These are phyloP conservation scores for Solanum okadae DNA, from an alignment of 257 asterid species.

Conservation along the genomic window DNA sequence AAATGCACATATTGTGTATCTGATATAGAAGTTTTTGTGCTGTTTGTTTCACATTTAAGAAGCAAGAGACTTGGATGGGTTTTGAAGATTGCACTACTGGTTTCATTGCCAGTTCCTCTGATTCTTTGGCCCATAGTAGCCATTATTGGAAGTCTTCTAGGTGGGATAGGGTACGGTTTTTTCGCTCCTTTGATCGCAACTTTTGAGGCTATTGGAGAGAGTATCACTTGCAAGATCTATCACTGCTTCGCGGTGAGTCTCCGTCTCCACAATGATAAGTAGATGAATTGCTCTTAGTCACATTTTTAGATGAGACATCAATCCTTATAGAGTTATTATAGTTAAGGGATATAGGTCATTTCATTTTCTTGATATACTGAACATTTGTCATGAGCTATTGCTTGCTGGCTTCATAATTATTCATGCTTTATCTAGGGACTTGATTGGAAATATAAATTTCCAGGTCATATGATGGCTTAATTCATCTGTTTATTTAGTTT, in stretches of 20 bases:
- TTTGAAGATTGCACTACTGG: conserved; percentile 42
- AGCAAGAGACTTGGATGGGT: conserved; percentile 72
- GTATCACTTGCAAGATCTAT: conserved; percentile 40
- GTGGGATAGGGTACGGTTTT: conserved; percentile 71
- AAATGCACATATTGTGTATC: neutral
- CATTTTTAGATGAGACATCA: neutral
- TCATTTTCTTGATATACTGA: neutral
- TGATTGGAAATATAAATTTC: neutral
- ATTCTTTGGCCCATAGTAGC: conserved; percentile 54
- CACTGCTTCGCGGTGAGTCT: conserved; percentile 68
- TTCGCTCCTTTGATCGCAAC: conserved; percentile 81
- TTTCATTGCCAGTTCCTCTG: conserved; percentile 51
- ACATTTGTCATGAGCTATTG: neutral
- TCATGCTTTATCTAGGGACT: neutral
- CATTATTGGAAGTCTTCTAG: conserved; percentile 58
- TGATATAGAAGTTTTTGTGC: neutral
- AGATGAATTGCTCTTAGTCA: neutral
- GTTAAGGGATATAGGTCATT: neutral
- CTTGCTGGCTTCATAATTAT: neutral
- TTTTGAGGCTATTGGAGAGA: conserved; percentile 70
- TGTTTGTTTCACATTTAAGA: conserved; percentile 23
- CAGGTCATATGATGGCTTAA: neutral
- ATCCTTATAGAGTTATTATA: neutral
- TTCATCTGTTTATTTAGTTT: neutral
- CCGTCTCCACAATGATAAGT: neutral